phyloP scores from a whole-genome alignment of 306 rosid species.

The Cicer pinnatifidum region DNA sequence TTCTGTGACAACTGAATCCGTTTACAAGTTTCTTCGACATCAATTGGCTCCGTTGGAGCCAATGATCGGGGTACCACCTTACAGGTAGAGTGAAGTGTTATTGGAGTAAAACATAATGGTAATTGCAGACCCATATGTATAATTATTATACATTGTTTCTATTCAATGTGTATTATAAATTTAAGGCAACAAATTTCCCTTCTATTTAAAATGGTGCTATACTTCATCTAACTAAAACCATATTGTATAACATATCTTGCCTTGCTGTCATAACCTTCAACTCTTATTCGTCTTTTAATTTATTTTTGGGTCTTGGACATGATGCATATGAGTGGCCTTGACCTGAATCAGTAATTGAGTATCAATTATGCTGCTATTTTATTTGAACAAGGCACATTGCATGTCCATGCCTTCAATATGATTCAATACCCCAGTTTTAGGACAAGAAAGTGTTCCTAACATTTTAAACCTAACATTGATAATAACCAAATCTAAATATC shows the following conservation, averaged over 20 bases:
- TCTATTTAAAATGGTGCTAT: neutral
- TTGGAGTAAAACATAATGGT: neutral
- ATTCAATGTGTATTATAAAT: neutral
- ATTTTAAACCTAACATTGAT: too few relatives aligned
- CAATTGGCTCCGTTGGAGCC: conserved; percentile 79
- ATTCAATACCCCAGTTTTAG: neutral
- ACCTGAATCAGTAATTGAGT: neutral
- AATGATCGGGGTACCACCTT: conserved; percentile 75
- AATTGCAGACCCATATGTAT: conserved; percentile 17
- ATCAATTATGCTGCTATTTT: neutral
- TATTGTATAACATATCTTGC: conserved; percentile 12
- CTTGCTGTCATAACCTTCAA: neutral
- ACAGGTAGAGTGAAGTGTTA: conserved; percentile 49
- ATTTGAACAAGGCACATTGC: neutral
- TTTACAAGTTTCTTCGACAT: conserved; percentile 69
- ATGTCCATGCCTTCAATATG: neutral
- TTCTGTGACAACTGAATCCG: conserved; percentile 83
- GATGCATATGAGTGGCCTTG: neutral
- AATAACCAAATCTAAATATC: too few relatives aligned
- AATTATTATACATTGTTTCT: neutral
- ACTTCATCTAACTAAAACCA: conserved; percentile 8
- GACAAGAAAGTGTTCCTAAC: neutral
- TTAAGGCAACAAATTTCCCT: neutral
- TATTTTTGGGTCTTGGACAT: neutral
- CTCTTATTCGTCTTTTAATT: neutral